Percentiles rank a stretch among this genome's conserved stretches.
phyloP scores from a whole-genome alignment of 768 basidiomycete species.

The Myochromella boudieri region DNA sequence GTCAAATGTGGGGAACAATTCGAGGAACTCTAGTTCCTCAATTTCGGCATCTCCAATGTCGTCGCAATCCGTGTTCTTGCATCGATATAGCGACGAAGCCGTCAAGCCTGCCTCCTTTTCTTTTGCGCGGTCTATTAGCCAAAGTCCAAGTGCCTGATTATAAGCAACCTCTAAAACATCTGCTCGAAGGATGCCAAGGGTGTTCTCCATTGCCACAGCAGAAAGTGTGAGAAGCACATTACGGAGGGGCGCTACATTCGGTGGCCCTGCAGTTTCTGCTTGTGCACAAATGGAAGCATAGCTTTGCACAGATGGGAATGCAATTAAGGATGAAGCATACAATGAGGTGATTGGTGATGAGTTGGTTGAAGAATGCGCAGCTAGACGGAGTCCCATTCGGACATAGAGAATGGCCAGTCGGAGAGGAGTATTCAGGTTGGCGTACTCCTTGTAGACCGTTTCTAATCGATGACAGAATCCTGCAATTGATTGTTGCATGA shows the following conservation, averaged over 20 bases:
- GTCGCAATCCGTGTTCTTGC: slow-evolving; percentile 50
- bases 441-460: slow-evolving; percentile 63
- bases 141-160: slow-evolving; percentile 74
- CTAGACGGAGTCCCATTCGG: slow-evolving; percentile 70
- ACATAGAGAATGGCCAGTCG: slow-evolving; percentile 64
- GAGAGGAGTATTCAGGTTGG: slow-evolving; percentile 70
- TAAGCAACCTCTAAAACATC: slow-evolving; percentile 50
- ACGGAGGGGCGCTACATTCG: slow-evolving; percentile 34
- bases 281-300: slow-evolving; percentile 33
- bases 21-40: slow-evolving; percentile 81
- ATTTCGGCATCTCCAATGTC: slow-evolving; percentile 66
- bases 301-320: slow-evolving; percentile 56
- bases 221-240: slow-evolving; percentile 49
- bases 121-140: slow-evolving; percentile 78
- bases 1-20: slow-evolving; percentile 85
- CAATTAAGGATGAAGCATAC: slow-evolving; percentile 33
- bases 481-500: slow-evolving; percentile 75
- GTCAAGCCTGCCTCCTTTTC: slow-evolving; percentile 63
- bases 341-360: slow-evolving; percentile 21
- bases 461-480: slow-evolving; percentile 77
- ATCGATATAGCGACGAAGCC: slow-evolving; percentile 76
- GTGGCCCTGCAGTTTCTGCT: slow-evolving; percentile 23
- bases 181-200: slow-evolving; percentile 38
- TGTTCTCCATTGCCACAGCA: slow-evolving; percentile 42
- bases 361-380: slow-evolving; percentile 22